These are phyloP conservation scores for Discostella pseudostelligera DNA, from an alignment of 108 stramenopile species.

Conservation along the genomic window DNA sequence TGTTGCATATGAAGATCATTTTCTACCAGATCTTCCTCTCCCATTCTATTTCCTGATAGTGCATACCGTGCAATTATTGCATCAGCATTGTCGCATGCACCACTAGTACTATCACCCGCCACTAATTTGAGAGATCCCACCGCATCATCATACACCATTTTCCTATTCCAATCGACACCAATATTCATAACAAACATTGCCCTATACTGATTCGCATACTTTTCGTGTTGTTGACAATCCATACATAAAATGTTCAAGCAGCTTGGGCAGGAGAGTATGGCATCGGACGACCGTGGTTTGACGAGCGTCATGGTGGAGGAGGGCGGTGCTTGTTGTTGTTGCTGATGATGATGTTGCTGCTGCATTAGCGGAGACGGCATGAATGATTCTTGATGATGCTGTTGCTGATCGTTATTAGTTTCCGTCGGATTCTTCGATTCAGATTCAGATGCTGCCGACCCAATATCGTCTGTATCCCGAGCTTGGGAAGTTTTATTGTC, in stretches of 20 bases:
- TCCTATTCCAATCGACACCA: slow-evolving; percentile 68
- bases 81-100: not conserved
- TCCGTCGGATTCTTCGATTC: not conserved
- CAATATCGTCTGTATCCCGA: not conserved
- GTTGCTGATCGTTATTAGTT: slow-evolving; percentile 2
- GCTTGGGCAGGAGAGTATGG: slow-evolving; percentile 78
- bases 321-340: slow-evolving; percentile 24
- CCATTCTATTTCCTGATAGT: not conserved
- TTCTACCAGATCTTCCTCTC: slow-evolving; percentile 6
- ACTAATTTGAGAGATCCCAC: slow-evolving; percentile 43
- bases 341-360: not conserved
- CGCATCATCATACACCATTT: slow-evolving; percentile 55
- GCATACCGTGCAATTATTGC: not conserved
- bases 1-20: slow-evolving; percentile 32
- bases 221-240: slow-evolving; percentile 87
- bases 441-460: not conserved
- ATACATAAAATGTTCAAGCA: slow-evolving; percentile 87
- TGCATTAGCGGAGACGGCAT: too few relatives aligned
- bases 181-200: slow-evolving; percentile 94
- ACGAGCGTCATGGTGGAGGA: slow-evolving; percentile 11
- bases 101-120: not conserved
- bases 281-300: slow-evolving; percentile 74
- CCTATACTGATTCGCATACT: slow-evolving; percentile 77
- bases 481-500: too few relatives aligned
- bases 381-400: not conserved